Evolutionary conservation across 306 rosid genomes (phyloP).

Genomic region (Hylodesmum podocarpum): DNA sequence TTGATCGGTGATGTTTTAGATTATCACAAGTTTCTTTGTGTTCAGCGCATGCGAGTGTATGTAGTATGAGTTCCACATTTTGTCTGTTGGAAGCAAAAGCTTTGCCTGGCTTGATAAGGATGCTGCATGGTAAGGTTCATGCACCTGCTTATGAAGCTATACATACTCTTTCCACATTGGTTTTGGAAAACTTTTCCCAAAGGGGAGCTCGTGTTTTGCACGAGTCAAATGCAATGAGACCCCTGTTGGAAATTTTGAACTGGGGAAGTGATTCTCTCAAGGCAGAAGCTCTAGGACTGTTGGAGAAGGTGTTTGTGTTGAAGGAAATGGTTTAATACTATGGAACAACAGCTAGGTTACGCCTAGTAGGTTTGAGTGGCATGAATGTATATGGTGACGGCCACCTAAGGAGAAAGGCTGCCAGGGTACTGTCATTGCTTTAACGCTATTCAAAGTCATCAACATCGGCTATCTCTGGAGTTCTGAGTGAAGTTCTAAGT

Average conservation of each 20-base stretch:
- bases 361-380: slow-evolving; percentile 48
- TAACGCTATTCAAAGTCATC: slow-evolving; percentile 72
- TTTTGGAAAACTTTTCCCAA: slow-evolving; percentile 55
- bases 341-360: slow-evolving; percentile 48
- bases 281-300: slow-evolving; percentile 32
- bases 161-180: slow-evolving; percentile 67
- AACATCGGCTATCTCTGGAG: slow-evolving; percentile 47
- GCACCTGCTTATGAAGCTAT: slow-evolving; percentile 72
- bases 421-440: slow-evolving; percentile 54
- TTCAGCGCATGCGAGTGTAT: slow-evolving; percentile 54
- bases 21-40: slow-evolving; percentile 42
- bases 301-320: slow-evolving; percentile 63
- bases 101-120: slow-evolving; percentile 61
- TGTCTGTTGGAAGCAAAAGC: slow-evolving; percentile 69
- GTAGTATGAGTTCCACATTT: slow-evolving; percentile 46
- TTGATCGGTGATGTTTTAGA: slow-evolving; percentile 43
- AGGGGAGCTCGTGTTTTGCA: slow-evolving; percentile 61
- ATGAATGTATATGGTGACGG: slow-evolving; percentile 49
- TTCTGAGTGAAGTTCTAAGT: slow-evolving; percentile 27
- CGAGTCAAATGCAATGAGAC: slow-evolving; percentile 52
- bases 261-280: not conserved
- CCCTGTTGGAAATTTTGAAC: slow-evolving; percentile 3
- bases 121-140: slow-evolving; percentile 57
- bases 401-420: slow-evolving; percentile 56
- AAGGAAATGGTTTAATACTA: slow-evolving; percentile 67